Base-by-base conservation (phyloP, 441 rosid genomes). In the Arabidopsis hybrid region DNA sequence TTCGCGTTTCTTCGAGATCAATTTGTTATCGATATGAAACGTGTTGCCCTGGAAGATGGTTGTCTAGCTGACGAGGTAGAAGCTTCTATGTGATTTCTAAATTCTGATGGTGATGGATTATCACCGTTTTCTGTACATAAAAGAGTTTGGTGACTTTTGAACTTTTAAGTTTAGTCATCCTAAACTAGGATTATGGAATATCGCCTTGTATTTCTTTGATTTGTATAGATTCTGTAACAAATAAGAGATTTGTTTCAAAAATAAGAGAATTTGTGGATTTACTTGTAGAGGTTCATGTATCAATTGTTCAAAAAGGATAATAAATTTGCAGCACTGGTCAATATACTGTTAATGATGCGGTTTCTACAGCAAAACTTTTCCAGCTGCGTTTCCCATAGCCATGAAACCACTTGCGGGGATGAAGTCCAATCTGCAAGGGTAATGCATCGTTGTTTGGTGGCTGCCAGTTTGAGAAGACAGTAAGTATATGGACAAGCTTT, bases 391-490 rank as follows among this genome's bases (percentile, higher is more conserved):
- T 56, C 92, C 97, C 59, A 89, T 80, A 11, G 92, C 97, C 90
- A 91, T 83, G 79, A 89, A 91, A n/a, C 98, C 97, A 71, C 95
- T 88, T 55, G 88, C 91, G 3, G 97, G 97, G 70, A 95, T 91
- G 80, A 89, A 87, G 81, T 93, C 97, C 82, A 93, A 14, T 66
- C 93, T 86, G 16, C 89, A 83, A 45, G 97, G 92, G 75, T 82
- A 83, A 21, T 80, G 84, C 45, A 89, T 56, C 2, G 71, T 71
- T 61, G 40, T 89, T 91, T 8, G 81, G 75, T 3, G 88, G 90
- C 38, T 91, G 96, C 88, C 92, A 93, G 83, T 91, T 93, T 3
- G 97, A 93, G 80, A 88, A 93, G 8, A 83, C 88, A n/a, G n/a
- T n/a, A n/a, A 1, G 89, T 11, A 88, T 76, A 14, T 91, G 96